These are phyloP conservation scores for Fomitopsis palustris DNA, from an alignment of 1,284 basidiomycete species.

Conservation along the genomic window DNA sequence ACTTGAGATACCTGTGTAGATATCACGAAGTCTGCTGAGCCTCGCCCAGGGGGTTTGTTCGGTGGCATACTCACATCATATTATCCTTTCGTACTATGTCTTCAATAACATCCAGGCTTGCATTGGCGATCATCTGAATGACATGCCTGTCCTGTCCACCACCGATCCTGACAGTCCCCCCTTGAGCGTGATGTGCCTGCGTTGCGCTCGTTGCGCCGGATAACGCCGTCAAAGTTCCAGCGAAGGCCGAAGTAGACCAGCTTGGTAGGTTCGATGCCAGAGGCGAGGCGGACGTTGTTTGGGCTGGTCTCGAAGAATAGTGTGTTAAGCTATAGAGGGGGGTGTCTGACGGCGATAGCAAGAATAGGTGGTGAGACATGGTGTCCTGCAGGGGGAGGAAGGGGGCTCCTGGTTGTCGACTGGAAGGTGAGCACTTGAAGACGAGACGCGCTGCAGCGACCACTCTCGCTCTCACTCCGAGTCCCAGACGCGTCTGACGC, in stretches of 20 bases:
- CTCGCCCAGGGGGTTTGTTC: not conserved
- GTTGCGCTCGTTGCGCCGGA: constrained; percentile 76
- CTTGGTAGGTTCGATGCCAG: constrained; percentile 76
- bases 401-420: not conserved
- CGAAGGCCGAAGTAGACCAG: constrained; percentile 85
- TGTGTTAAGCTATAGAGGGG: constrained; percentile 79
- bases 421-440: too few relatives aligned
- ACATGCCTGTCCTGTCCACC: constrained; percentile 85
- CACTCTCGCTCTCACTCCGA: too few relatives aligned
- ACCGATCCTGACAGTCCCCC: constrained; percentile 57
- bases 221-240: constrained; percentile 79
- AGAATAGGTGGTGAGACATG: constrained; percentile 83
- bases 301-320: constrained; percentile 68
- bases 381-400: not conserved
- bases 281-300: constrained; percentile 51
- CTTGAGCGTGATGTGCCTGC: constrained; percentile 54
- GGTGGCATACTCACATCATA: constrained; percentile 63
- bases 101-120: constrained; percentile 88
- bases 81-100: constrained; percentile 85
- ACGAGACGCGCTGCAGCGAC: too few relatives aligned
- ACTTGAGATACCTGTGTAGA: constrained; percentile 78
- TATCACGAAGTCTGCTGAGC: not conserved
- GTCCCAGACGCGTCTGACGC: not conserved
- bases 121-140: constrained; percentile 95
- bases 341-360: constrained; percentile 79